A percentile compares a stretch with the other conserved stretches of the same genome.
Conservation (phyloP, 305 asterid genomes). For the Rubia peregrina region DNA sequence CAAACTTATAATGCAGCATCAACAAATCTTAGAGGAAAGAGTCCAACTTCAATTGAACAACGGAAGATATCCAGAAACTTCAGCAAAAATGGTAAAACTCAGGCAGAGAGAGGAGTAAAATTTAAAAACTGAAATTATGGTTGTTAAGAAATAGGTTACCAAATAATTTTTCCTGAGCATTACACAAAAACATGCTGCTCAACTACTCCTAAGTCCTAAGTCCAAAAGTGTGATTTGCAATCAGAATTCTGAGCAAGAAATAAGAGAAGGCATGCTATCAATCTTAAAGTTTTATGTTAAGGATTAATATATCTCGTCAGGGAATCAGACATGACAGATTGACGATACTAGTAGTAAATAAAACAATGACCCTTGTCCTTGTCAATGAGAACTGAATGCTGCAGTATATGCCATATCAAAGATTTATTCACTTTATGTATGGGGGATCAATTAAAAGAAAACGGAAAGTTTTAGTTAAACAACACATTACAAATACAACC, state of each 20-base stretch:
- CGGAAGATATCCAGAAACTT: too few species aligned
- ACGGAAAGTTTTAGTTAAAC: neutral
- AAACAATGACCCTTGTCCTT: neutral
- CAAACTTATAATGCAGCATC: neutral
- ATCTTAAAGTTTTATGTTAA: neutral
- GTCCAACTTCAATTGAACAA: too few species aligned
- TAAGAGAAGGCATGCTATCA: neutral
- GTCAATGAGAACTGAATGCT: neutral
- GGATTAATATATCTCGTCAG: neutral
- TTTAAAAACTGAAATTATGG: neutral
- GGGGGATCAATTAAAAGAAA: too few species aligned
- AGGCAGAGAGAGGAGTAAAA: too few species aligned
- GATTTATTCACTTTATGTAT: neutral
- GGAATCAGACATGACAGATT: neutral
- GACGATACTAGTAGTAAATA: neutral
- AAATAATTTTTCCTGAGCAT: neutral
- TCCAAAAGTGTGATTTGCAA: neutral
- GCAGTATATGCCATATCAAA: neutral
- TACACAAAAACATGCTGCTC: neutral
- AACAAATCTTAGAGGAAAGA: too few species aligned
- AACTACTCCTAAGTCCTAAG: conserved; percentile 4
- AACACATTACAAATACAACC: neutral
- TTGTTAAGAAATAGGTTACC: conserved; percentile 12
- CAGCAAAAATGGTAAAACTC: too few species aligned
- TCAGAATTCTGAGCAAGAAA: conserved; percentile 8